A percentile compares a stretch with the other conserved stretches of the same genome.
Evolutionary conservation across 2,329 filamentous ascomycete genomes (phyloP).

Genomic region (Fusarium chaquense): DNA sequence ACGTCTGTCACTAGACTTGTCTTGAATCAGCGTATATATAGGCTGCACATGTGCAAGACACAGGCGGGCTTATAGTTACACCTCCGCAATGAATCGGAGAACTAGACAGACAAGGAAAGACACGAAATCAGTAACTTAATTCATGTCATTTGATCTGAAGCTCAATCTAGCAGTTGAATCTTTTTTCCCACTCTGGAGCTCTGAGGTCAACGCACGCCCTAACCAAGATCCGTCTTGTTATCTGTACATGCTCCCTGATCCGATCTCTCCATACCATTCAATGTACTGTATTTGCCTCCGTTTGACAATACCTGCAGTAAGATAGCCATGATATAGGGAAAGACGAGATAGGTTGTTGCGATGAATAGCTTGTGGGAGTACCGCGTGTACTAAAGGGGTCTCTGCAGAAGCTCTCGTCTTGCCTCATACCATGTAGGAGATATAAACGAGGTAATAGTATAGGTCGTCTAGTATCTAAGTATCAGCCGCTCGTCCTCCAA

Average conservation of each 20-base stretch:
- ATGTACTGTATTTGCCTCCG: not conserved
- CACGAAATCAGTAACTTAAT: not conserved
- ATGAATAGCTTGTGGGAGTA: slow-evolving; percentile 11
- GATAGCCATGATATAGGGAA: not conserved
- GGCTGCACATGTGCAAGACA: not conserved
- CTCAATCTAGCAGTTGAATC: not conserved
- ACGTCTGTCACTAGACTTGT: not conserved
- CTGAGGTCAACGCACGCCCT: not conserved
- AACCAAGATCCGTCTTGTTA: not conserved
- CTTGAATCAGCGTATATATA: not conserved
- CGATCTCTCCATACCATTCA: not conserved
- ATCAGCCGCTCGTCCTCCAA: not conserved
- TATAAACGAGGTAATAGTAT: not conserved
- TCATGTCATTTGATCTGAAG: not conserved
- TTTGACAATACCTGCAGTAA: not conserved
- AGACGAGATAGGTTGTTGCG: not conserved
- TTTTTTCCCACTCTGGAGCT: not conserved
- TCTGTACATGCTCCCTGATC: not conserved
- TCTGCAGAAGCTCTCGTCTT: slow-evolving; percentile 6
- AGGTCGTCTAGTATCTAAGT: slow-evolving; percentile 1
- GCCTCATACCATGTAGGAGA: slow-evolving; percentile 13
- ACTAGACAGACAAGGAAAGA: not conserved
- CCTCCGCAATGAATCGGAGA: not conserved
- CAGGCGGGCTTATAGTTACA: not conserved
- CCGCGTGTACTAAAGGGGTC: slow-evolving; percentile 23